Conservation (phyloP, 495 filamentous ascomycete species). For the Rostrohypoxylon terebratum region DNA sequence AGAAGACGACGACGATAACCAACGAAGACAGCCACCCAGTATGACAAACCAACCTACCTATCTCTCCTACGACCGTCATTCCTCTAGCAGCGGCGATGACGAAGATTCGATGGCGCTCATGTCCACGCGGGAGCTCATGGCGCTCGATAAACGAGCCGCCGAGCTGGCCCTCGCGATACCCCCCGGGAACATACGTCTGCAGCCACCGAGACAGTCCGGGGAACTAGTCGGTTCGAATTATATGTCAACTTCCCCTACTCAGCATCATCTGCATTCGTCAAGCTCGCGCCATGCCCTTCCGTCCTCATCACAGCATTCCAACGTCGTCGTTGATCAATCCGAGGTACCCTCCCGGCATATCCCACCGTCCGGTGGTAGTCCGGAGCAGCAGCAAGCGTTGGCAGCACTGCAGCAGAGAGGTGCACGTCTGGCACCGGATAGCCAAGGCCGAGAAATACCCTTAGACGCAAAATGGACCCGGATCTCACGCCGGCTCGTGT, state of each 20-base stretch:
- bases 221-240: conserved; percentile 39
- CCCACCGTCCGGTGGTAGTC: conserved; percentile 42
- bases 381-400: conserved; percentile 31
- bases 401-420: conserved; percentile 19
- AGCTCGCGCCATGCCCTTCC: conserved; percentile 45
- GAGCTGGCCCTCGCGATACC: conserved; percentile 48
- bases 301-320: conserved; percentile 13
- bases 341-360: conserved; percentile 47
- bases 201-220: conserved; percentile 31
- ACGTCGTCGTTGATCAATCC: neutral
- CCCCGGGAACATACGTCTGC: conserved; percentile 46
- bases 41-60: conserved; percentile 41
- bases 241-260: conserved; percentile 25
- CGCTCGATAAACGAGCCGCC: conserved; percentile 51
- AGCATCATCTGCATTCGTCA: conserved; percentile 42
- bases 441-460: conserved; percentile 69
- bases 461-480: conserved; percentile 77
- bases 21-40: conserved; percentile 29
- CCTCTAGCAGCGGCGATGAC: conserved; percentile 50
- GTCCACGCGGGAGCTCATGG: conserved; percentile 59
- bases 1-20: conserved; percentile 10
- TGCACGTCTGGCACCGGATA: conserved; percentile 60
- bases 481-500: conserved; percentile 72
- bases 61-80: conserved; percentile 51
- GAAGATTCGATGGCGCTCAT: conserved; percentile 54